Base-by-base conservation (phyloP, 768 basidiomycete species). In the Trametes elegans region DNA sequence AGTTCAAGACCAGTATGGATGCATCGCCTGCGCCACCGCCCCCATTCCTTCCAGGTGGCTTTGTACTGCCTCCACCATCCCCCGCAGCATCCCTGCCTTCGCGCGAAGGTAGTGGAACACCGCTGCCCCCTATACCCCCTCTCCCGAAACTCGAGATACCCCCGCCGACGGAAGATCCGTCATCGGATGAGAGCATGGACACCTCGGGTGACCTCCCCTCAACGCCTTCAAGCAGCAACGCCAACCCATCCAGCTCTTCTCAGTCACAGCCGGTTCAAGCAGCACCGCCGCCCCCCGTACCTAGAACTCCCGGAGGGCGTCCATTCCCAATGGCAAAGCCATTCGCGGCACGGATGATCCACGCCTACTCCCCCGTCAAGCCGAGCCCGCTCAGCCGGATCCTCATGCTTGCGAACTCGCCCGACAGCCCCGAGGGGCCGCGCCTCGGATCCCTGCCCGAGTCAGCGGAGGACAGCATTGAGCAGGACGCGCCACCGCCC, bases 311-410 rank as follows among this genome's bases (percentile, higher is more conserved):
- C 16, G 58, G 68, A 7, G 58, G 61, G n/a, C 73, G 70, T 24
- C 75, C 80, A 1, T 89, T 87, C 71, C 87, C 87, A 0, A 72
- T 85, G 40, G 86, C 87, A 2, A 90, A 88, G 63, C 87, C 89
- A 10, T 72, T 85, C 44, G 84, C 81, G 2, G 70, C 76, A 49
- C 82, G 78, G 51, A 88, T 89, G 84, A 76, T 80, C 4, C 90
- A 93, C 59, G 88, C 89, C 0, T 93, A 92, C 59, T 91, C 90
- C 0, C 90, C 90, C 26, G 84, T 75, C 2, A 85, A 83, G 66
- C 90, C 90, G 0, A 90, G 88, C 58, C 90, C 90, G 2, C 75
- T 93, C 28, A 90, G 87, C 56, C 80, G 89, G 10, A 90, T 92
- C 49, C 75, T 91, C 21, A 81, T 85, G 83, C 74, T 91, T 38